Conservation (phyloP, 1,139 yeast species). For the Diutina rugosa region DNA sequence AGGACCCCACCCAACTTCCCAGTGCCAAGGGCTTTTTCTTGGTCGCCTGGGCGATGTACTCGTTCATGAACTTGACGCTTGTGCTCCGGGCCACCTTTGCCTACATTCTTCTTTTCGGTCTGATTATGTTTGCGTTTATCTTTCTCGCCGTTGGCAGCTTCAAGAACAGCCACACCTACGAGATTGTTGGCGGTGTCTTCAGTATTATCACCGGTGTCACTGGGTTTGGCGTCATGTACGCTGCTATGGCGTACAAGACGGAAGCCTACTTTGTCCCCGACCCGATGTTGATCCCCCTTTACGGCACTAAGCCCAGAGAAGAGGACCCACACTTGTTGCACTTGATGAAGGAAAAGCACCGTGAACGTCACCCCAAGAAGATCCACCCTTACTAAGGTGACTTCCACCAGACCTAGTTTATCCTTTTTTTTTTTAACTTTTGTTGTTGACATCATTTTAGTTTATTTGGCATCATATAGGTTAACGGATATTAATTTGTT, state of each 20-base stretch:
- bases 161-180: conserved; percentile 16
- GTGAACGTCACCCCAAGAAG: no score
- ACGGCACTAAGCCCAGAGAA: neutral
- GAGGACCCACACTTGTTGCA: neutral
- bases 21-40: conserved; percentile 28
- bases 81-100: conserved; percentile 33
- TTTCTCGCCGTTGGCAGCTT: conserved; percentile 30
- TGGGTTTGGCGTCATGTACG: conserved; percentile 10
- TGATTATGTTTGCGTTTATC: conserved; percentile 25
- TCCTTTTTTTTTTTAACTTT: no score
- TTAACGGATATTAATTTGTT: no score
- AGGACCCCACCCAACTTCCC: conserved; percentile 12
- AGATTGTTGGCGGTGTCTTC: conserved; percentile 32
- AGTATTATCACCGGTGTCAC: conserved; percentile 30
- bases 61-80: conserved; percentile 23
- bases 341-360: neutral
- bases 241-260: conserved; percentile 18
- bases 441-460: neutral
- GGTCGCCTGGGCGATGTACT: conserved; percentile 33
- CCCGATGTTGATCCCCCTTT: conserved; percentile 3
- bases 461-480: neutral
- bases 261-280: conserved; percentile 17
- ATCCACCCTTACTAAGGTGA: no score
- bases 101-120: conserved; percentile 21
- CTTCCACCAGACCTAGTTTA: no score